Evolutionary conservation across 148 eudicot species (phyloP), one percentile per base, ranked within the genome.

Genomic region (Arctostaphylos glauca): DNA sequence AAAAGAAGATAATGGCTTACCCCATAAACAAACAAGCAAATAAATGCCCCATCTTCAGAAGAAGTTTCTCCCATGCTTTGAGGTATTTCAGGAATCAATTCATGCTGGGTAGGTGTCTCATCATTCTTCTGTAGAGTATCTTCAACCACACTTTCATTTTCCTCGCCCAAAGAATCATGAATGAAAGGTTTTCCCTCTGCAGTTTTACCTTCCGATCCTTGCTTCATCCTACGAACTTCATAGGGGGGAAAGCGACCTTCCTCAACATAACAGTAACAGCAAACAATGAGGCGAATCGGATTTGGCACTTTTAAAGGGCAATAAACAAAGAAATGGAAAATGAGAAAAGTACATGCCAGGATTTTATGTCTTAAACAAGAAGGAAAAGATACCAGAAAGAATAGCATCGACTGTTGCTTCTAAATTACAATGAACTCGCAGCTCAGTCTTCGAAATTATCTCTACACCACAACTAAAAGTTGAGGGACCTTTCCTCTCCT

Each of bases 401-500:
- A 95, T 78, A 79, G 95, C 91, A 90, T 95, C 98, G 55, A 95
- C 98, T 13, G 98, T 94, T 41, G 90, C 90, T 81, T 89, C 96
- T 88, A 96, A 86, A 89, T 89, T 89, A 59, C 87, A 86, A 84
- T 94, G 99, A 72, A 96, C 89, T 71, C 91, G 91, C 86, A 94
- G 80, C 89, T 93, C 93, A 77, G 88, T 74, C 88, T 93, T 96
- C 50, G 98, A 92, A 83, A 96, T 91, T 66, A 96, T 84, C 88
- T 96, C 98, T 78, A 94, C 99, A 73, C 92, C 97, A 82, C 97
- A 86, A 58, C 75, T 87, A 81, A 96, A 96, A 66, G 99, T 94
- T 76, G 99, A 88, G 44, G 99, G 98, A 54, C 99, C 99, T 89
- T 90, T 93, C 83, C 99, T 93, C 89, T 96, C 99, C 81, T 87